Evolutionary conservation across 257 asterid genomes (phyloP).

Genomic region (Parsonsia alboflavescens): DNA sequence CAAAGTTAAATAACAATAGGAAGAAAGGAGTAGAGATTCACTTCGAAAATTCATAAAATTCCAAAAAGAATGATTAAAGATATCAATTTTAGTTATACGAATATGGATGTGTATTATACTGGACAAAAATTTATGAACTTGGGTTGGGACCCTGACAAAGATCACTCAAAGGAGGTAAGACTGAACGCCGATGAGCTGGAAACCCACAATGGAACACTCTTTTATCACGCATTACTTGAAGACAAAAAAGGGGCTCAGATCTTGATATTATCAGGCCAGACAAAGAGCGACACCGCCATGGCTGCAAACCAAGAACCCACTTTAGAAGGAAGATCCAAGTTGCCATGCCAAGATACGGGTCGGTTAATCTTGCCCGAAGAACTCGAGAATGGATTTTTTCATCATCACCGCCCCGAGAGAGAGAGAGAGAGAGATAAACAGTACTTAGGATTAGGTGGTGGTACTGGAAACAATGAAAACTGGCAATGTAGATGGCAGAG

Average conservation of each 20-base stretch:
- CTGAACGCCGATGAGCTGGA: too few relatives aligned
- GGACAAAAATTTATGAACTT: too few relatives aligned
- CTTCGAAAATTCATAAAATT: too few relatives aligned
- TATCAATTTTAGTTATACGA: too few relatives aligned
- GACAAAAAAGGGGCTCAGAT: not conserved
- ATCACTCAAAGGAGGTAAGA: too few relatives aligned
- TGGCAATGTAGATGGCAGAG: not conserved
- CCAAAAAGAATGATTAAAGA: too few relatives aligned
- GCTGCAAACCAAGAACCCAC: constrained; percentile 6
- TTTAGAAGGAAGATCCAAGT: not conserved
- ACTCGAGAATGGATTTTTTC: not conserved
- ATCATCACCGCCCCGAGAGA: constrained; percentile 2
- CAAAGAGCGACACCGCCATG: constrained; percentile 7
- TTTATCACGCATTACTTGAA: not conserved
- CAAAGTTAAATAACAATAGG: too few relatives aligned
- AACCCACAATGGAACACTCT: too few relatives aligned
- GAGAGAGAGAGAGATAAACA: not conserved
- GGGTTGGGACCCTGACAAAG: too few relatives aligned
- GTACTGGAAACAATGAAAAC: not conserved
- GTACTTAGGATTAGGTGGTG: not conserved
- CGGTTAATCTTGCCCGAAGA: not conserved
- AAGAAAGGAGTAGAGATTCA: too few relatives aligned
- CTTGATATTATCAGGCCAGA: not conserved
- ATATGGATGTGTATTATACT: too few relatives aligned
- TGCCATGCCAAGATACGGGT: constrained; percentile 7